These are phyloP conservation scores for Byssochlamys sp. DNA, from an alignment of 2,329 filamentous ascomycete species.

Conservation along the genomic window DNA sequence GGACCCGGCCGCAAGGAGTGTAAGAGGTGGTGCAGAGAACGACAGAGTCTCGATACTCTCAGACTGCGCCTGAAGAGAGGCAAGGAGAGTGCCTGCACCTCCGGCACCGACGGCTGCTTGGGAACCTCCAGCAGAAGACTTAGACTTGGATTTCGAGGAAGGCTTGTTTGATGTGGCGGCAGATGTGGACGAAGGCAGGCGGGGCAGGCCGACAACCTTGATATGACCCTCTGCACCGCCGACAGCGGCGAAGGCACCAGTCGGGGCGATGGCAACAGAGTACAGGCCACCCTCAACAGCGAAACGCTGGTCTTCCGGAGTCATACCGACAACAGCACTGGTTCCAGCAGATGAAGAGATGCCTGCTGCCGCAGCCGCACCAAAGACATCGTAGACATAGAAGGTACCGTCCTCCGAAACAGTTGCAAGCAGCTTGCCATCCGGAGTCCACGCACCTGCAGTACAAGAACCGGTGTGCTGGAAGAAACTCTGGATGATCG, in stretches of 20 bases:
- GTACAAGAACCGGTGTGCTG: constrained; percentile 78
- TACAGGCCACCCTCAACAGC: constrained; percentile 84
- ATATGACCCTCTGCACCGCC: constrained; percentile 82
- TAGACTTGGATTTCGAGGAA: constrained; percentile 43
- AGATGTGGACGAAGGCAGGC: constrained; percentile 36
- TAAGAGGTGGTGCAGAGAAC: constrained; percentile 53
- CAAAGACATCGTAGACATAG: constrained; percentile 88
- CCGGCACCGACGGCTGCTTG: constrained; percentile 26
- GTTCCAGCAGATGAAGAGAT: constrained; percentile 46
- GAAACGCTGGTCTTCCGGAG: constrained; percentile 76
- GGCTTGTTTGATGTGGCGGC: constrained; percentile 33
- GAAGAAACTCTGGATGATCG: constrained; percentile 86
- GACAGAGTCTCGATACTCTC: constrained; percentile 69
- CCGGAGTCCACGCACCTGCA: constrained; percentile 79
- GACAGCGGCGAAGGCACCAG: constrained; percentile 68
- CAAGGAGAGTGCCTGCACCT: constrained; percentile 64
- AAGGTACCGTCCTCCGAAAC: constrained; percentile 81
- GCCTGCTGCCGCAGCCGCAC: constrained; percentile 59
- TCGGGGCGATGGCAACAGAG: constrained; percentile 73
- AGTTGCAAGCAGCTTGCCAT: constrained; percentile 76
- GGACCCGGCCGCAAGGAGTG: constrained; percentile 52
- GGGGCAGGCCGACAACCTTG: constrained; percentile 73
- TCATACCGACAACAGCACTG: constrained; percentile 66
- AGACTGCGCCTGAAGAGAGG: constrained; percentile 67
- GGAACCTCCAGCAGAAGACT: constrained; percentile 34